Conservation (phyloP, 345 rosid genomes). For the Aethionema arabicum region DNA sequence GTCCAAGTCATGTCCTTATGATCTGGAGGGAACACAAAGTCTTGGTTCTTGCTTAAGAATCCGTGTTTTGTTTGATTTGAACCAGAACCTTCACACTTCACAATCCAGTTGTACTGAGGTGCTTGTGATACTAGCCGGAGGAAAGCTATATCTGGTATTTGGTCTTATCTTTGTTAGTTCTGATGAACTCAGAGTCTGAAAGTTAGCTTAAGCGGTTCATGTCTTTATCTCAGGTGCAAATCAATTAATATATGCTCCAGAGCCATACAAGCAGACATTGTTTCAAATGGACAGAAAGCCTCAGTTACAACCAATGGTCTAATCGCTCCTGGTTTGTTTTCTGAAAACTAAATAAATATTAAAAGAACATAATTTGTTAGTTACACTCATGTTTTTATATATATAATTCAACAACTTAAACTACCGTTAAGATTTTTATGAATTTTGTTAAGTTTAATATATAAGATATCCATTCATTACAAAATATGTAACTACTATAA, state of each 20-base stretch:
- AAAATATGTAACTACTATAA: too few relatives aligned
- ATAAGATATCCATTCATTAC: too few relatives aligned
- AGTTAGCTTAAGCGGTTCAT: conserved; percentile 43
- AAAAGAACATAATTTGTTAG: too few relatives aligned
- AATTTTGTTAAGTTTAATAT: too few relatives aligned
- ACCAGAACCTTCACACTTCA: conserved; percentile 61
- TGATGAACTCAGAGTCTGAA: background rate
- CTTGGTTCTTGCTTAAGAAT: conserved; percentile 73
- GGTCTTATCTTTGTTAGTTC: conserved; percentile 8
- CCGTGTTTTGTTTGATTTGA: conserved; percentile 45
- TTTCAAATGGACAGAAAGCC: conserved; percentile 75
- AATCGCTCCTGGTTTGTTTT: conserved; percentile 65
- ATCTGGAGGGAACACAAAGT: conserved; percentile 67
- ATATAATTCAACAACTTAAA: too few relatives aligned
- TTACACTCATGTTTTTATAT: too few relatives aligned
- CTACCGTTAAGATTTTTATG: too few relatives aligned
- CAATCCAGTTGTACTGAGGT: conserved; percentile 83
- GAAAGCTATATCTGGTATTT: conserved; percentile 72
- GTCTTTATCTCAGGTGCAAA: too few relatives aligned
- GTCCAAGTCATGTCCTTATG: conserved; percentile 56
- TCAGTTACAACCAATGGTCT: conserved; percentile 57
- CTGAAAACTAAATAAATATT: too few relatives aligned
- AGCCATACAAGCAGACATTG: conserved; percentile 81
- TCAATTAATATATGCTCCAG: conserved; percentile 75
- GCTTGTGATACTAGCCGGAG: conserved; percentile 66